phyloP scores from a whole-genome alignment of 2,329 filamentous ascomycete genomes.

The Fusarium napiforme region DNA sequence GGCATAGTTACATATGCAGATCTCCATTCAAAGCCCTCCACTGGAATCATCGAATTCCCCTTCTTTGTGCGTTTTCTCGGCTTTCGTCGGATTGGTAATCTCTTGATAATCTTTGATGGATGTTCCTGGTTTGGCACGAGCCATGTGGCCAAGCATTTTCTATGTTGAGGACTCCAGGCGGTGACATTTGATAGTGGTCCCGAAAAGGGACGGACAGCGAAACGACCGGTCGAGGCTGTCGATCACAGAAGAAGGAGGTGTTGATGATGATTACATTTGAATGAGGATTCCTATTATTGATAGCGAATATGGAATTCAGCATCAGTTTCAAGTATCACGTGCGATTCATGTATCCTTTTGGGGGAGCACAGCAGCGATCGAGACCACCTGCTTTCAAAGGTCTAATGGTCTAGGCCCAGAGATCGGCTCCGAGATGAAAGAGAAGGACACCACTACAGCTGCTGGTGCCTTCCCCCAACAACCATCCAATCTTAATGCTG shows the following conservation, averaged over 20 bases:
- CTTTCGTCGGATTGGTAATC: conserved; percentile 26
- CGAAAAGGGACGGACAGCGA: conserved; percentile 2
- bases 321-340: conserved; percentile 3
- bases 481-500: conserved; percentile 7
- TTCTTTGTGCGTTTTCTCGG: conserved; percentile 4
- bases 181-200: conserved; percentile 19
- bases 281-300: conserved; percentile 7
- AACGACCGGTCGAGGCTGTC: conserved; percentile 30
- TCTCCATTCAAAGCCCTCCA: conserved; percentile 1
- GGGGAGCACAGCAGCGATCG: neutral
- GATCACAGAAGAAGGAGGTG: conserved; percentile 14
- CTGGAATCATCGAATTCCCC: neutral
- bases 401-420: conserved; percentile 13
- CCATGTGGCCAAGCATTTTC: conserved; percentile 27
- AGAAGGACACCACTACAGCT: conserved; percentile 3
- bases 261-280: neutral
- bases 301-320: conserved; percentile 1
- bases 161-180: conserved; percentile 5
- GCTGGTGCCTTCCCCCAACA: neutral
- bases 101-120: conserved; percentile 1
- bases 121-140: conserved; percentile 37
- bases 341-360: neutral
- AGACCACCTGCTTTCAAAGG: conserved; percentile 6
- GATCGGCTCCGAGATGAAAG: conserved; percentile 13
- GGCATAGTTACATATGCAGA: conserved; percentile 10